Percentiles rank a stretch among this genome's conserved stretches.
Evolutionary conservation across 257 asterid species (phyloP).

Genomic region (Lycium ferocissimum): DNA sequence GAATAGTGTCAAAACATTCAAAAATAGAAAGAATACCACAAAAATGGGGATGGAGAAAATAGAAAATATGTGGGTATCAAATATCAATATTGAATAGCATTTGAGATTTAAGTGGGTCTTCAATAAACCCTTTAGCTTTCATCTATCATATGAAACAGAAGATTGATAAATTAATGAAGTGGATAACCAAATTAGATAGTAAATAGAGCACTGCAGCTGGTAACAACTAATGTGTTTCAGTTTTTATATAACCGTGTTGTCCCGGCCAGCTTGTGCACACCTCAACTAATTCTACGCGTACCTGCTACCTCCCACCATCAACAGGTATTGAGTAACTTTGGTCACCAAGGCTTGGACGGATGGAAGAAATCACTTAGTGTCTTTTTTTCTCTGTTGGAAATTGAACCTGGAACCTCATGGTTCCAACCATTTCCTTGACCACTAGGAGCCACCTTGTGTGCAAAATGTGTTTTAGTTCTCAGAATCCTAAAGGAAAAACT

Average conservation of each 20-base stretch:
- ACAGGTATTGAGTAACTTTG: too few species aligned
- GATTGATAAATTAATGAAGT: not conserved
- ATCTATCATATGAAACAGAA: not conserved
- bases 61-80: not conserved
- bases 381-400: too few species aligned
- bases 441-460: too few species aligned
- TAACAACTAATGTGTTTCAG: not conserved
- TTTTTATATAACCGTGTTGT: not conserved
- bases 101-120: not conserved
- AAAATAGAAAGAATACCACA: not conserved
- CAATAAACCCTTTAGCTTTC: not conserved
- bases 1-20: not conserved
- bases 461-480: not conserved
- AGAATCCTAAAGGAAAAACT: not conserved
- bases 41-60: not conserved
- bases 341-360: not conserved
- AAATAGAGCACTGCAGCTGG: not conserved
- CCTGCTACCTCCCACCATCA: not conserved
- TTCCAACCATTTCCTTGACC: too few species aligned
- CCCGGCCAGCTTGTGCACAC: not conserved
- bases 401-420: too few species aligned
- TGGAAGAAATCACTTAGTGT: not conserved
- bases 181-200: not conserved
- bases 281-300: not conserved
- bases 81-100: not conserved